Base-by-base conservation (phyloP, 345 rosid species). In the Heritiera fomes region DNA sequence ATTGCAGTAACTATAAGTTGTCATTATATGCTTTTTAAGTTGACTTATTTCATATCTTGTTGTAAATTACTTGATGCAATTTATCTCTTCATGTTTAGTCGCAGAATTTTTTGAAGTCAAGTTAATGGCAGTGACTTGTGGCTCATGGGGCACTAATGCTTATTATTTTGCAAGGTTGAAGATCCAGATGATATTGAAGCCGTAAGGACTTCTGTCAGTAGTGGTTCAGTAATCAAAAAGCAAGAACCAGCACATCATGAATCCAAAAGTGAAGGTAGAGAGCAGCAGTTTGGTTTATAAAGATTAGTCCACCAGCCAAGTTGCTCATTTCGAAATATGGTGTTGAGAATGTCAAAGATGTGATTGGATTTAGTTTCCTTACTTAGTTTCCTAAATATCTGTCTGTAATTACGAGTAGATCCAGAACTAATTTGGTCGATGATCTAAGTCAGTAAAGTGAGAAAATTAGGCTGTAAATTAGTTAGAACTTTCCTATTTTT, bases 251-350 rank as follows among this genome's bases (percentile, higher is more conserved):
- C 58, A 50, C 90, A 83, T 80, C 82, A 85, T 53, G 91, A 77
- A 70, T 82, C 87, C 2, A 81, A 86, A 83, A 76, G 62, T 78
- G 90, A 85, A 78, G 80, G 83, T 76, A 71, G 45, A 56, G 87
- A 46, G 56, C 84, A 63, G 74, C 87, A 82, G 78, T 71, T 80
- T 58, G 84, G 82, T 41, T 93, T 87, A 86, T 91, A 62, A 95
- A 87, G 90, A 92, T 95, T 80, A 95, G 98, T 77, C 97, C 99
- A 73, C 83, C 99, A 23, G 98, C 99, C 64, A 95, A 91, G 79
- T 61, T 90, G 79, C 89, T 95, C 59, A 93, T 95, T 79, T 83
- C 85, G 53, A 3, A 34, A 34, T 34, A 34, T 34, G 28, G 28
- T 23, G 28, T 23, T 23, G 28, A 23, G 28, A 23, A 23, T 23